Evolutionary conservation across 768 basidiomycete species (phyloP), one percentile per base, ranked within the genome.

Genomic region (Phylloporus sp.): DNA sequence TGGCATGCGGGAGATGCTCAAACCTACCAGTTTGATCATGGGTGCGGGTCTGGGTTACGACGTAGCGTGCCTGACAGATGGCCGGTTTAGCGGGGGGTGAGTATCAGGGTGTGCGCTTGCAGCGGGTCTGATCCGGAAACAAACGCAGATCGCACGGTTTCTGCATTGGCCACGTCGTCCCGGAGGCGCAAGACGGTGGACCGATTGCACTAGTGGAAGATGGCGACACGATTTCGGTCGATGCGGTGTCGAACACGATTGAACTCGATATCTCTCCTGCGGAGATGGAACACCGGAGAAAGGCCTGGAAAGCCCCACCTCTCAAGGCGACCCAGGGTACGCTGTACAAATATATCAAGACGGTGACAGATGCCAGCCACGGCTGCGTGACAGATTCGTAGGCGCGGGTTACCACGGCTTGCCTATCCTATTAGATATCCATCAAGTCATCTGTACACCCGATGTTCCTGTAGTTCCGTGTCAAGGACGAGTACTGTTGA

Each of bases 1-100:
- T 29, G 93, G 94, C 56, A 99, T 99, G 95, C 95, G 94, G 45
- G 97, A 99, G 76, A 99, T 99, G 97, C 79, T 98, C 52, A 97
- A 97, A 69, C 95, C 95, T 23, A 98, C 95, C 28, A 91, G 91
- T 74, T 69, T 98, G 64, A 94, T 99, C 70, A 98, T 99, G 91
- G 97, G 97, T 49, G 97, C 97, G 12, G 97, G 97, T 11, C 79
- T 98, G 11, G 97, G 97, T 11, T 75, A 88, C 58, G 95, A 98
- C 60, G 97, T 98, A 44, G 95, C 95, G 34, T 97, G 92, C 70
- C 71, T 99, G 58, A 99, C 97, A 16, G 95, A 99, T 72, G 97
- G 97, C 45, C 85, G 97, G 58, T 99, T 99, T 77, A 92, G 90
- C 67, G 95, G 95, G 75, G 95, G 95, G 93, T 97, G 62, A 72